A percentile compares a stretch with the other conserved stretches of the same genome.
phyloP scores from a whole-genome alignment of 1,139 yeast genomes.

The Arxiozyma bovina region DNA sequence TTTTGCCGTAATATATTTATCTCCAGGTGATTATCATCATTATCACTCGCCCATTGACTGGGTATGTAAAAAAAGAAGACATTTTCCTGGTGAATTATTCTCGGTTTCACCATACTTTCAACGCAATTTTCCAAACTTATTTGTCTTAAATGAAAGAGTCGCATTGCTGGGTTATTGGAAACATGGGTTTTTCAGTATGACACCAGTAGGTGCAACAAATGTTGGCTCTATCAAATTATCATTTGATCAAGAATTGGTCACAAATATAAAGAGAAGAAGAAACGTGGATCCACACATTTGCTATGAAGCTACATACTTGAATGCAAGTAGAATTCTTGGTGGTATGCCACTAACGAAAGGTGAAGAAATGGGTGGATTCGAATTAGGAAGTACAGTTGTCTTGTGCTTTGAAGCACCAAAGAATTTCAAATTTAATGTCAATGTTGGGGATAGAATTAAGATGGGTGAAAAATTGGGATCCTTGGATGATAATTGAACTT shows the following conservation, averaged over 20 bases:
- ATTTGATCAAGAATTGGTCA: slow-evolving; percentile 83
- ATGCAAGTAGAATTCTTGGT: slow-evolving; percentile 69
- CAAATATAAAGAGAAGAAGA: slow-evolving; percentile 41
- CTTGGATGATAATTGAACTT: too few relatives aligned
- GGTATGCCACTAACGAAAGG: slow-evolving; percentile 90
- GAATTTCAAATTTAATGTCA: slow-evolving; percentile 59
- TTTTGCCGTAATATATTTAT: slow-evolving; percentile 87
- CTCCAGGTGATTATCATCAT: slow-evolving; percentile 98
- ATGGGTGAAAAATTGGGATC: slow-evolving; percentile 80
- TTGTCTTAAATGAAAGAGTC: slow-evolving; percentile 89
- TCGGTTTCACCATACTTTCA: slow-evolving; percentile 97
- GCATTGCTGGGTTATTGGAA: slow-evolving; percentile 94
- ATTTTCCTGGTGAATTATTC: slow-evolving; percentile 90
- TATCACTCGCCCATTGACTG: slow-evolving; percentile 95
- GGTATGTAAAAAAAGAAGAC: slow-evolving; percentile 91
- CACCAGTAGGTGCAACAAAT: slow-evolving; percentile 98
- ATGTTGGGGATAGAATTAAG: slow-evolving; percentile 66
- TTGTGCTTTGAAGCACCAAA: slow-evolving; percentile 93
- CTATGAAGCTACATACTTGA: slow-evolving; percentile 86
- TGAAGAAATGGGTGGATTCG: slow-evolving; percentile 95
- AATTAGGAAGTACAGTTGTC: slow-evolving; percentile 91
- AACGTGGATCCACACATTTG: slow-evolving; percentile 61
- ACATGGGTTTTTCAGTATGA: slow-evolving; percentile 95
- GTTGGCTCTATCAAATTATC: slow-evolving; percentile 91
- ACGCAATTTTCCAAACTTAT: slow-evolving; percentile 72